Evolutionary conservation across 2,329 filamentous ascomycete species (phyloP).

Genomic region (Ophiostoma sp.): DNA sequence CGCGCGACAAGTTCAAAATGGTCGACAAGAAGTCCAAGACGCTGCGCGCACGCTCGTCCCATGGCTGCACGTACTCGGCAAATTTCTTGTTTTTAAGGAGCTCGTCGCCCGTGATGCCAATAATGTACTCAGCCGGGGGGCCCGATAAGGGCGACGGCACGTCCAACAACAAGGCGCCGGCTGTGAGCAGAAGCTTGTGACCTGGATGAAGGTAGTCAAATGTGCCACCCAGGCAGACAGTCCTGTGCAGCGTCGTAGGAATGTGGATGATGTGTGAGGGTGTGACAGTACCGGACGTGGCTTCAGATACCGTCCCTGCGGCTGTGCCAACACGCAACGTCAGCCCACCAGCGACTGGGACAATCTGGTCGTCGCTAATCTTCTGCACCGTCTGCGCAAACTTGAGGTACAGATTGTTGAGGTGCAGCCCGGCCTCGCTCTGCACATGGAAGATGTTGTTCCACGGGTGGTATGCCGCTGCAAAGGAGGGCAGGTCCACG

Average conservation of each 20-base stretch:
- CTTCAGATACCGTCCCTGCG: slow-evolving; percentile 19
- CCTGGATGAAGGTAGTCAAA: slow-evolving; percentile 96
- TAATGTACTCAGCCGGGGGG: slow-evolving; percentile 61
- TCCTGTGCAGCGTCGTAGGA: slow-evolving; percentile 47
- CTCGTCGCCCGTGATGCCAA: slow-evolving; percentile 87
- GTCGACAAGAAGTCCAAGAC: slow-evolving; percentile 73
- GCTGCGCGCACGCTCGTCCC: slow-evolving; percentile 69
- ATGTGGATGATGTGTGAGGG: slow-evolving; percentile 20
- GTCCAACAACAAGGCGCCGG: slow-evolving; percentile 70
- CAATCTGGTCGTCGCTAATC: slow-evolving; percentile 52
- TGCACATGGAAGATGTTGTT: slow-evolving; percentile 64
- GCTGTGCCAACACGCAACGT: slow-evolving; percentile 37
- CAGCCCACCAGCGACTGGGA: slow-evolving; percentile 55
- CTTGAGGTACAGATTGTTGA: slow-evolving; percentile 53
- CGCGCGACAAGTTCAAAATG: slow-evolving; percentile 50
- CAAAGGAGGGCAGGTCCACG: slow-evolving; percentile 45
- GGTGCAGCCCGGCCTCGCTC: slow-evolving; percentile 61
- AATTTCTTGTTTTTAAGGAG: slow-evolving; percentile 88
- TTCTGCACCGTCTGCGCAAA: slow-evolving; percentile 49
- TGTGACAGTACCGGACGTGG: not conserved
- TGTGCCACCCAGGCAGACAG: slow-evolving; percentile 84
- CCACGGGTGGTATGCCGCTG: slow-evolving; percentile 60
- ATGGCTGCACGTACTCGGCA: slow-evolving; percentile 75
- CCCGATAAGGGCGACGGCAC: slow-evolving; percentile 45
- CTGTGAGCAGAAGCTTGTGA: slow-evolving; percentile 94